These are phyloP conservation scores for Cytospora piceicola DNA, from an alignment of 2,329 filamentous ascomycete genomes.

Conservation along the genomic window DNA sequence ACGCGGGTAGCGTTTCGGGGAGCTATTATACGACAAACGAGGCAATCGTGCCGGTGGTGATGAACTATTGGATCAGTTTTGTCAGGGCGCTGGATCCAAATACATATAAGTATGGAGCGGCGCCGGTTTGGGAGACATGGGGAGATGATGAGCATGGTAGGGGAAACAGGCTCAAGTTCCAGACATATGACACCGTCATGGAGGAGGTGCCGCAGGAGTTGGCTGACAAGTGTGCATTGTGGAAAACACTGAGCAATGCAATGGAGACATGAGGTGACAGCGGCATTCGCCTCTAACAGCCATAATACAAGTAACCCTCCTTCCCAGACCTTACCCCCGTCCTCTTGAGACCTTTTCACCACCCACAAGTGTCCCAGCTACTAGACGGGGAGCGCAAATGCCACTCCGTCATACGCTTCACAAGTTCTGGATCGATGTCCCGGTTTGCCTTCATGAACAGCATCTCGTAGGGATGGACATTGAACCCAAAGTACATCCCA, in stretches of 20 bases:
- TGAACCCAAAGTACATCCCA: slow-evolving; percentile 23
- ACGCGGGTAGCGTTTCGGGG: slow-evolving; percentile 34
- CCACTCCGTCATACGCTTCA: slow-evolving; percentile 39
- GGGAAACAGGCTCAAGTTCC: slow-evolving; percentile 44
- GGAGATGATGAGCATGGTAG: slow-evolving; percentile 32
- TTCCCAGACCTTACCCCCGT: neutral
- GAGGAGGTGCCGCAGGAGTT: slow-evolving; percentile 43
- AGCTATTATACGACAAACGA: slow-evolving; percentile 52
- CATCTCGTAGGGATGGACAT: slow-evolving; percentile 26
- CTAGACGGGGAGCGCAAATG: slow-evolving; percentile 29
- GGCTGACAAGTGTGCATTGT: slow-evolving; percentile 45
- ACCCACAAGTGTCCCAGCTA: neutral
- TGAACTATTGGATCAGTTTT: slow-evolving; percentile 56
- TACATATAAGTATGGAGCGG: slow-evolving; percentile 36
- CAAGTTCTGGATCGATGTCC: slow-evolving; percentile 31
- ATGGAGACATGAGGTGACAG: slow-evolving; percentile 38
- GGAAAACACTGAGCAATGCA: slow-evolving; percentile 42
- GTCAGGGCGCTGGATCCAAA: slow-evolving; percentile 53
- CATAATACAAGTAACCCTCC: too few relatives aligned
- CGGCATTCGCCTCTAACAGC: too few relatives aligned
- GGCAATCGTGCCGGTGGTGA: slow-evolving; percentile 50
- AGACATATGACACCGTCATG: slow-evolving; percentile 46
- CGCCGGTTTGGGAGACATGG: slow-evolving; percentile 50
- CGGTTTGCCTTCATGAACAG: slow-evolving; percentile 26
- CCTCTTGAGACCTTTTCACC: neutral